Base-by-base conservation (phyloP, 768 basidiomycete genomes). In the Rhizopogon roseolus region DNA sequence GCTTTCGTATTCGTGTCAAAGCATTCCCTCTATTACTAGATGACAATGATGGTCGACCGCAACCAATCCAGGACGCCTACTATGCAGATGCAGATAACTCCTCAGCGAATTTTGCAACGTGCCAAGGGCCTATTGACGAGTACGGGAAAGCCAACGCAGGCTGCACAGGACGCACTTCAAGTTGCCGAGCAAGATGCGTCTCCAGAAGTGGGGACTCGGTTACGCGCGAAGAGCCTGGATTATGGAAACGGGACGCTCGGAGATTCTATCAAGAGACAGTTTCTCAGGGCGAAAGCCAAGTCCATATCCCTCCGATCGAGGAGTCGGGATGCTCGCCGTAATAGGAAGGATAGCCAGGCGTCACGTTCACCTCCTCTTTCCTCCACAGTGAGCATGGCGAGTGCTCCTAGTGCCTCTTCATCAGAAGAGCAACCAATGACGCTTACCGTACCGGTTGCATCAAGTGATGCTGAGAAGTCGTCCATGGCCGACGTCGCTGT, bases 401-500 rank as follows among this genome's bases (percentile, higher is more conserved):
- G 13, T 34, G 14, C 32, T 8, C 32, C 17, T 22, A 34, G 40
- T 8, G 29, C 53, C 45, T 22, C 32, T 32, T 46, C 45, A 11
- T 32, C 29, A 9, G 28, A 32, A 32, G 22, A 54, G 28, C 36
- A 41, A 39, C 13, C 38, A 17, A 45, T 13, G 7, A 27, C 54
- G 32, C 49, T 34, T 37, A n/a, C 16, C 3, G 37, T 49, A 7
- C 45, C 32, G 19, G 45, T 17, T 14, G 19, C 45, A 46, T 34
- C 32, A 14, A 34, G 14, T 8, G 50, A 29, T 17, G n/a, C 52
- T 27, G 29, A 28, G 45, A 54, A 53, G 42, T 50, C 58, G 38
- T 41, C 54, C 25, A 37, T 62, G 25, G 54, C 59, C 13, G 77
- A 85, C 37, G 67, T 80, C 13, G 71, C 76, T 0, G 81, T 90